These are phyloP conservation scores for Glebionis coronaria DNA, from an alignment of 129 eudicot genomes.

Conservation along the genomic window DNA sequence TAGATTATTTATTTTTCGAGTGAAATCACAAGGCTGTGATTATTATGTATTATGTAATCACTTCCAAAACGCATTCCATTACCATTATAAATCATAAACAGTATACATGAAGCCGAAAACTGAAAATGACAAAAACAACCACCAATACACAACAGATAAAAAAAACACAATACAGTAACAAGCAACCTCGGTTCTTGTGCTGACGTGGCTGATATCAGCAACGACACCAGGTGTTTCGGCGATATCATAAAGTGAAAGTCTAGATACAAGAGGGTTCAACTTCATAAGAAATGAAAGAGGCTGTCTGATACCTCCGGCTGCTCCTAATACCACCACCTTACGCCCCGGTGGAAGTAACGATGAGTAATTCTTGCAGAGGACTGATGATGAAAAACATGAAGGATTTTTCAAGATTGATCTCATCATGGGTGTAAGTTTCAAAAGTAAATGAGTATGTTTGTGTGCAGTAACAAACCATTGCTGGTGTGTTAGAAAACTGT, in stretches of 20 bases:
- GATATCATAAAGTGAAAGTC: constrained; percentile 63
- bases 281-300: constrained; percentile 77
- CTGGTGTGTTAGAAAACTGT: too few relatives aligned
- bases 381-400: constrained; percentile 13
- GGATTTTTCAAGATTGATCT: constrained; percentile 42
- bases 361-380: constrained; percentile 38
- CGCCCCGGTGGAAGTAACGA: constrained; percentile 34
- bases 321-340: constrained; percentile 34
- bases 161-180: background rate
- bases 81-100: too few relatives aligned
- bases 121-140: background rate
- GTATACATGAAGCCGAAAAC: too few relatives aligned
- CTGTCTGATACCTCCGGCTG: constrained; percentile 93
- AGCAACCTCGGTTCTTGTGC: constrained; percentile 83
- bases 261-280: constrained; percentile 85
- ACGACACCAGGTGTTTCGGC: constrained; percentile 54
- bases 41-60: too few relatives aligned
- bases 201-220: constrained; percentile 92
- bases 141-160: background rate
- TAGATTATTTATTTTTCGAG: too few relatives aligned
- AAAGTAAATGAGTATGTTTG: background rate
- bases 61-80: too few relatives aligned
- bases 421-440: constrained; percentile 48
- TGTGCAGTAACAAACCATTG: too few relatives aligned
- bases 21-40: too few relatives aligned